Conservation (phyloP, 2,329 filamentous ascomycete species). For the Pezicula rhizophila region DNA sequence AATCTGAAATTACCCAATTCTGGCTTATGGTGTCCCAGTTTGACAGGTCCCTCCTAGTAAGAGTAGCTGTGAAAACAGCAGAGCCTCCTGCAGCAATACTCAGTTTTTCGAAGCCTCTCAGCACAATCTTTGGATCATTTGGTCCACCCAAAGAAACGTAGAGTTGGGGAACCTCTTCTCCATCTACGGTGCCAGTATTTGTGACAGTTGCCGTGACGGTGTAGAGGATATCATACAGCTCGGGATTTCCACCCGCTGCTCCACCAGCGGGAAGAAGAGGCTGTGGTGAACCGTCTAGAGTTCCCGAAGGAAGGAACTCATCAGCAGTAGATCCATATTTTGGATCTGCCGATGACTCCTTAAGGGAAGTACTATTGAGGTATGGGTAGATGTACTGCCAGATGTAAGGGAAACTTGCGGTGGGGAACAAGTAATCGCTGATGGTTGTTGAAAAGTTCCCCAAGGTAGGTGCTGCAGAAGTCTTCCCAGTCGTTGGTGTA, state of each 20-base stretch:
- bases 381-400: conserved; percentile 50
- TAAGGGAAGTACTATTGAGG: conserved; percentile 40
- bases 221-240: conserved; percentile 49
- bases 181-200: conserved; percentile 46
- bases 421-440: conserved; percentile 63
- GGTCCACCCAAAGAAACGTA: conserved; percentile 78
- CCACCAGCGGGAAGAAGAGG: conserved; percentile 41
- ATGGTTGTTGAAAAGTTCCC: conserved; percentile 57
- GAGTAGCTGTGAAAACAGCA: conserved; percentile 56
- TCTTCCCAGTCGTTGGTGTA: conserved; percentile 53
- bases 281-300: conserved; percentile 39
- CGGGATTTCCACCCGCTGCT: conserved; percentile 47
- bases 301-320: conserved; percentile 35
- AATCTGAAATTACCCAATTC: conserved; percentile 62
- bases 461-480: conserved; percentile 56
- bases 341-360: conserved; percentile 43
- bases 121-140: conserved; percentile 57
- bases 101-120: conserved; percentile 79
- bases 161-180: conserved; percentile 54
- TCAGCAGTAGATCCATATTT: conserved; percentile 21
- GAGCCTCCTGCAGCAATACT: conserved; percentile 64
- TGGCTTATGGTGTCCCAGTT: conserved; percentile 79
- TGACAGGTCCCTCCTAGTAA: conserved; percentile 76
- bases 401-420: conserved; percentile 41
- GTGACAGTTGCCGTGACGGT: conserved; percentile 45